Evolutionary conservation across 345 rosid species (phyloP), one percentile per base, ranked within the genome.

Genomic region (Pugionium cornutum): DNA sequence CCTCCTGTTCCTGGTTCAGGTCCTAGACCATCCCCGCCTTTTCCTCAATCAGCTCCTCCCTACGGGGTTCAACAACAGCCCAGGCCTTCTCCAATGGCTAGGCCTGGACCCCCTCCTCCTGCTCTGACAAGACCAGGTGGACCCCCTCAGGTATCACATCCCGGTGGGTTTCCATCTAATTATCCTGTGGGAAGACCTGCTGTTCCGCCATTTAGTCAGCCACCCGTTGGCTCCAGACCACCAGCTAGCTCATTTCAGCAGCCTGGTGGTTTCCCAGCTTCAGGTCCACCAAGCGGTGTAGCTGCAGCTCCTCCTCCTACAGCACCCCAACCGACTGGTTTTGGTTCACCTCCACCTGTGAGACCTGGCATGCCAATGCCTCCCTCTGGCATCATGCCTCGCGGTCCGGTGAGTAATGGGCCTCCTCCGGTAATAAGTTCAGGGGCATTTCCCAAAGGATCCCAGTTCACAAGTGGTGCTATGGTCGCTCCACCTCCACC

Each of bases 41-140:
- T 53, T 73, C 57, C 49, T 36, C 76, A 58, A 36, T 68, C n/a
- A n/a, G n/a, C n/a, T n/a, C n/a, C 89, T 36, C 72, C 86, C 30
- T 54, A 76, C 6, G 75, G 69, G 27, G 51, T 46, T 49, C 75
- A 70, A 25, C 75, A 54, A 40, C 68, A 53, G 9, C 69, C 66
- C 0, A 76, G 83, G 50, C 72, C 88, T 47, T 82, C 79, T 39
- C 81, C 86, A 37, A 50, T 87, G 82, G 75, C 89, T 42, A 83
- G 91, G 33, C 89, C 88, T 6, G 89, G 86, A 7, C 80, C 85
- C 30, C 77, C 86, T 35, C 84, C 82, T 29, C 74, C 84, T 32
- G 68, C 52, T 8, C 29, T 75, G n/a, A 36, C 81, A 5, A 77
- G 94, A 80, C 82, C 90, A 6, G 39, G 80, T 7, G 81, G 77